phyloP scores from a whole-genome alignment of 148 eudicot genomes.

The Heliamphora exappendiculata region DNA sequence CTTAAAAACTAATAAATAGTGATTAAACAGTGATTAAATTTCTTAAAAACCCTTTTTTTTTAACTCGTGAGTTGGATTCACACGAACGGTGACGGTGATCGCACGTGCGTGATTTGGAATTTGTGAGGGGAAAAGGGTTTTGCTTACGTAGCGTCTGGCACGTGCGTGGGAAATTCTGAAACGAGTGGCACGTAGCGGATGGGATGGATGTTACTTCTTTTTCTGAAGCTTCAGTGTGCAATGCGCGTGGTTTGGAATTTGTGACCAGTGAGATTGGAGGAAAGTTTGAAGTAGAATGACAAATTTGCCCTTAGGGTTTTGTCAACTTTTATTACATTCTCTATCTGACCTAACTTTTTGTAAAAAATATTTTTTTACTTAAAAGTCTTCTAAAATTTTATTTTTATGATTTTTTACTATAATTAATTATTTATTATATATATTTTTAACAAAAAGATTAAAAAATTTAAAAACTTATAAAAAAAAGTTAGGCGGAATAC shows the following conservation, averaged over 20 bases:
- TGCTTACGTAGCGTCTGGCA: conserved; percentile 25
- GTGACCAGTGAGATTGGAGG: no score
- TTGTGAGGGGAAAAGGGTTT: not conserved
- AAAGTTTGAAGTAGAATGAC: not conserved
- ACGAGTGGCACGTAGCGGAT: conserved; percentile 15
- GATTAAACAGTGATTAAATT: not conserved
- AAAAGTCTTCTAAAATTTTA: no score
- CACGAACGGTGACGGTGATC: conserved; percentile 15
- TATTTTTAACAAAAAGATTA: no score
- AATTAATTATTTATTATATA: no score
- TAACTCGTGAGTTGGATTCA: not conserved
- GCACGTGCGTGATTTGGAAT: conserved; percentile 13
- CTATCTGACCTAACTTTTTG: no score
- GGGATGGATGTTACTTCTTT: conserved; percentile 21
- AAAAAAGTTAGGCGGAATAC: no score
- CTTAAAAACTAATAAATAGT: not conserved
- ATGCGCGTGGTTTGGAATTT: conserved; percentile 11
- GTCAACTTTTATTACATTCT: no score
- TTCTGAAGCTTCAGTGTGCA: not conserved
- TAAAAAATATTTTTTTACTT: no score
- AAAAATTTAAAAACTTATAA: no score
- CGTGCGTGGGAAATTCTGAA: conserved; percentile 13
- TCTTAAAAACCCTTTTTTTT: not conserved
- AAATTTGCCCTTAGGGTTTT: not conserved
- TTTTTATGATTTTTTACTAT: no score